Evolutionary conservation across 163 green algal species (phyloP).

Genomic region (Chlamydomonas reinhardtii): DNA sequence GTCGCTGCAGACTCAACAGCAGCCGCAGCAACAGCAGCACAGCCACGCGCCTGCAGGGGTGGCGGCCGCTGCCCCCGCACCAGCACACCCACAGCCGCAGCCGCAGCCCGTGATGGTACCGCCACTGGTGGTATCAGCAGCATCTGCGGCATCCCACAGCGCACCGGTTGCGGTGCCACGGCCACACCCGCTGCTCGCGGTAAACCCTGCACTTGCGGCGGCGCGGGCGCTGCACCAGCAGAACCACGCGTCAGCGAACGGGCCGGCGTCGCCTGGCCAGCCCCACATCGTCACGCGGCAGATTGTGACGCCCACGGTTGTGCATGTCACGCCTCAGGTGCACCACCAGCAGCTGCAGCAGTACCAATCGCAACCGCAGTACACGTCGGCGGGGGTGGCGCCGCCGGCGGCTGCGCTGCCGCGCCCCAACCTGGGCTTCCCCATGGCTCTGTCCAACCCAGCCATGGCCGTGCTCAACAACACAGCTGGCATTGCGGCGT

Average conservation of each 20-base stretch:
- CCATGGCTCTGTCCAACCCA: slow-evolving; percentile 26
- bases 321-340: neutral
- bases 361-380: neutral
- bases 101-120: neutral
- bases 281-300: neutral
- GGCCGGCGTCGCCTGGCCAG: neutral
- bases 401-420: neutral
- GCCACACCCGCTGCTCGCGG: neutral
- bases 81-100: neutral
- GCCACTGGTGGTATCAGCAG: too few relatives aligned
- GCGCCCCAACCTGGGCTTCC: neutral
- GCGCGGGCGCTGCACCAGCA: slow-evolving; percentile 7
- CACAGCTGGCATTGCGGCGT: slow-evolving; percentile 13
- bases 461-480: slow-evolving; percentile 37
- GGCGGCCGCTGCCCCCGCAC: neutral
- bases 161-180: neutral
- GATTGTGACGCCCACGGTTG: neutral
- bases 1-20: neutral
- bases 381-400: neutral
- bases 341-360: neutral
- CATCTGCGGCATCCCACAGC: too few relatives aligned
- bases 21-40: too few relatives aligned
- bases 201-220: slow-evolving; percentile 29
- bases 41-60: too few relatives aligned
- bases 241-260: too few relatives aligned